Conservation (phyloP, 768 basidiomycete species). For the Boletellus ananas region DNA sequence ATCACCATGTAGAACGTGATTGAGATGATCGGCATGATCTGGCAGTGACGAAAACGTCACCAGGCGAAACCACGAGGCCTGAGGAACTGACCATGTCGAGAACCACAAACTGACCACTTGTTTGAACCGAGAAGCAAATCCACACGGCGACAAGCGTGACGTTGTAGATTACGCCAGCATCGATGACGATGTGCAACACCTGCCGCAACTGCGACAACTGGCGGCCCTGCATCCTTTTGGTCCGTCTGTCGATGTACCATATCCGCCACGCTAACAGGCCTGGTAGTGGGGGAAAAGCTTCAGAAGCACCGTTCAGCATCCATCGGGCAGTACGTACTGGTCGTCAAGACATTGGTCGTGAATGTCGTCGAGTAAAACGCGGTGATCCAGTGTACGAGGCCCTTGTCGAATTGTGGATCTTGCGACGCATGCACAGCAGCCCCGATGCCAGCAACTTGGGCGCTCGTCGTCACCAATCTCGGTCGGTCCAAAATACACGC, state of each 20-base stretch:
- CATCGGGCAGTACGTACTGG: constrained; percentile 13
- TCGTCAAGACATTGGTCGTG: constrained; percentile 29
- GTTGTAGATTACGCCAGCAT: constrained; percentile 35
- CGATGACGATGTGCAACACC: constrained; percentile 27
- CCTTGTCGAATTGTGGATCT: constrained; percentile 19
- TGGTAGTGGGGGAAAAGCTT: not conserved
- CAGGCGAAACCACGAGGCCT: too few relatives aligned
- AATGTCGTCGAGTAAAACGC: constrained; percentile 31
- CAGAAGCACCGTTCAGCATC: not conserved
- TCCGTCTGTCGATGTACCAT: constrained; percentile 22
- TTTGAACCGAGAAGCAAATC: constrained; percentile 24
- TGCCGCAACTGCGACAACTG: not conserved
- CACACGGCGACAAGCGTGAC: constrained; percentile 31
- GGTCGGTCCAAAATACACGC: not conserved
- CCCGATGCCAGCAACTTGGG: not conserved
- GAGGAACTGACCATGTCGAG: constrained; percentile 29
- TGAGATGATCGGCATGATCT: constrained; percentile 12
- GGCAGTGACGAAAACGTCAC: not conserved
- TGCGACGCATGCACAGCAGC: constrained; percentile 6
- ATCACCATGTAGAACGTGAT: constrained; percentile 20
- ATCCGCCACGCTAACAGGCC: constrained; percentile 26
- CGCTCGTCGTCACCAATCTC: not conserved
- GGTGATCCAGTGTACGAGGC: constrained; percentile 29
- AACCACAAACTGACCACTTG: constrained; percentile 30
- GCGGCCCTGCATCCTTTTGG: constrained; percentile 12